Base-by-base conservation (phyloP, 2,329 filamentous ascomycete genomes). In the Didymella exigua region DNA sequence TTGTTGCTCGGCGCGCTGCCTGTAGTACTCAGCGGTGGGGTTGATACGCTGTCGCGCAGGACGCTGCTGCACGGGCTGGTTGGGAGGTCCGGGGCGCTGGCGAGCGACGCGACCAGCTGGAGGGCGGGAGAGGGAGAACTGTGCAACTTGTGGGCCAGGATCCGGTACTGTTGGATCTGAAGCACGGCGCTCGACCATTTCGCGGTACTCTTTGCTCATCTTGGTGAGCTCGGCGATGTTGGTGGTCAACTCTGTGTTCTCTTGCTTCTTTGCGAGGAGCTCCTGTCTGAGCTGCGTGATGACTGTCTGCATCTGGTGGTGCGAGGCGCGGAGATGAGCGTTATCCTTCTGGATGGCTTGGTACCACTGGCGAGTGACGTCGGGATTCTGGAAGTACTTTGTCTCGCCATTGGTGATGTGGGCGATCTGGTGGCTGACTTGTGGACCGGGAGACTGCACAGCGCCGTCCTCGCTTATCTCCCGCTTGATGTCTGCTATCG, bases 391-490 rank as follows among this genome's bases (percentile, higher is more conserved):
- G 31, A 21, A 50, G 24, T 30, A 18, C 2, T 11, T 29, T 0
- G 40, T 50, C 31, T 50, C 48, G 40, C 48, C 48, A 14, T 40
- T 23, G 10, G 16, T 23, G 18, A 50, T 50, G 31, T 50, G 38
- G 8, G 34, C 48, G 10, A 5, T 6, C 4, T 37, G 16, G 10
- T 30, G 31, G 18, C 38, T 14, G 14, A 50, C 18, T 11, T 50
- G 48, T n/a, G 30, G 16, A 6, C 24, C 23, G 4, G 38, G 16
- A 7, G 40, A 30, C 14, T 38, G 48, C 13, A 50, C 38, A 4
- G 26, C 19, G 7, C 31, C 27, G 24, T 16, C 26, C 10, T 54
- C 41, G 13, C 23, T 18, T 14, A 21, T 10, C 11, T 11, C 14
- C 4, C 19, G 11, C 11, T 23, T 9, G 14, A 10, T 38, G 2